Conservation (phyloP, 2,329 filamentous ascomycete genomes). For the Leptographium galeiforme region DNA sequence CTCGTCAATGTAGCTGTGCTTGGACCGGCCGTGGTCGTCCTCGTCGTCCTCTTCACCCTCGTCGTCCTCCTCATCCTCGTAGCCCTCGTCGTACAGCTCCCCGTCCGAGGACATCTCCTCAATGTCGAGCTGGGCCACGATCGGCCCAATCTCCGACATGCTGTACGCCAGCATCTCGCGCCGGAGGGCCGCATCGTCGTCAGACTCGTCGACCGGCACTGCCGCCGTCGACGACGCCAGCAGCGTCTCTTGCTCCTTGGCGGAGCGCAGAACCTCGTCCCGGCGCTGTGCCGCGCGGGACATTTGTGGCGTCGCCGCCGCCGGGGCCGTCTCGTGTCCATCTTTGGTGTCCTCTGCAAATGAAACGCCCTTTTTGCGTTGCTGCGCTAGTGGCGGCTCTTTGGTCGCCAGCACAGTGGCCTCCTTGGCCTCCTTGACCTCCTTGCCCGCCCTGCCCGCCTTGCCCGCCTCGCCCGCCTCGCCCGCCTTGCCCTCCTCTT, state of each 20-base stretch:
- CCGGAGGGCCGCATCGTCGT: slow-evolving; percentile 67
- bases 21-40: slow-evolving; percentile 65
- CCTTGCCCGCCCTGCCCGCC: too few relatives aligned
- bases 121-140: slow-evolving; percentile 83
- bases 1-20: slow-evolving; percentile 50
- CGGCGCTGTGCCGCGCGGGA: slow-evolving; percentile 33
- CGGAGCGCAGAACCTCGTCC: slow-evolving; percentile 42
- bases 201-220: slow-evolving; percentile 60
- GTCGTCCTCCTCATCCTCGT: slow-evolving; percentile 24
- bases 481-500: not conserved
- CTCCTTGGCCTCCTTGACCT: not conserved
- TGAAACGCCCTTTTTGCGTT: slow-evolving; percentile 43
- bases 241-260: slow-evolving; percentile 39
- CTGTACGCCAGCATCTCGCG: slow-evolving; percentile 86
- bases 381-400: not conserved
- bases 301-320: not conserved
- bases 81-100: slow-evolving; percentile 32
- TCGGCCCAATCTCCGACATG: slow-evolving; percentile 74
- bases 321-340: slow-evolving; percentile 17
- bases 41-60: slow-evolving; percentile 44
- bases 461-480: not conserved
- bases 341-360: slow-evolving; percentile 49
- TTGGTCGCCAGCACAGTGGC: not conserved
- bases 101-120: slow-evolving; percentile 53
- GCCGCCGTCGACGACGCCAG: slow-evolving; percentile 34